These are phyloP conservation scores for Calonectria montana DNA, from an alignment of 2,329 filamentous ascomycete genomes.

Conservation along the genomic window DNA sequence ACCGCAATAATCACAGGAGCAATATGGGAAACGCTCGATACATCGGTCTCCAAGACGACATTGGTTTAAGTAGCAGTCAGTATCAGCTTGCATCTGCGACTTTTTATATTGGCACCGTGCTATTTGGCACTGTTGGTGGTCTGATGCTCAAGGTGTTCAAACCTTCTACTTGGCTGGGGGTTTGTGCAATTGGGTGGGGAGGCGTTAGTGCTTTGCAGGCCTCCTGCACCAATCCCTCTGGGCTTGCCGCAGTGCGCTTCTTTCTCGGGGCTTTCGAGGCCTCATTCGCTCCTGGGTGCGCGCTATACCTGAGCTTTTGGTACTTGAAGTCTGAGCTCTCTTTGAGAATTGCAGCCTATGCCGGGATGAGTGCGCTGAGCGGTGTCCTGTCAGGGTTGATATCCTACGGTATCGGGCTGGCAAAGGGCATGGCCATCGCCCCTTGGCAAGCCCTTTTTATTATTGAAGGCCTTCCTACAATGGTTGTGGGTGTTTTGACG, in stretches of 20 bases:
- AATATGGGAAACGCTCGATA: conserved; percentile 27
- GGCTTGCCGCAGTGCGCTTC: conserved; percentile 19
- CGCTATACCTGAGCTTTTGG: conserved; percentile 28
- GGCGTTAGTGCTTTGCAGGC: conserved; percentile 26
- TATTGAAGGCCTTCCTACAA: conserved; percentile 26
- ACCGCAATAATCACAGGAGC: neutral
- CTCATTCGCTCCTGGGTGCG: conserved; percentile 23
- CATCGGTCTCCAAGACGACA: conserved; percentile 21
- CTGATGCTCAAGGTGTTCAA: conserved; percentile 29
- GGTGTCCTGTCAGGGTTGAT: conserved; percentile 27
- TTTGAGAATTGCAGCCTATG: conserved; percentile 28
- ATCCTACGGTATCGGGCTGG: conserved; percentile 22
- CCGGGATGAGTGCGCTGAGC: conserved; percentile 30
- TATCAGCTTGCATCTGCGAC: conserved; percentile 24
- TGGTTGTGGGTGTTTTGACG: conserved; percentile 22
- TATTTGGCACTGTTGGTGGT: conserved; percentile 17
- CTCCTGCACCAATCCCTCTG: conserved; percentile 17
- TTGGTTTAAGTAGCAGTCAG: conserved; percentile 4
- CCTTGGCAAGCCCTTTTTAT: conserved; percentile 28
- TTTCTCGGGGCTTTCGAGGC: conserved; percentile 24
- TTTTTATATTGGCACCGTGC: conserved; percentile 22
- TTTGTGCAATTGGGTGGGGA: conserved; percentile 28
- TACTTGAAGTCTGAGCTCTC: conserved; percentile 29
- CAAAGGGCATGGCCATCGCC: conserved; percentile 24
- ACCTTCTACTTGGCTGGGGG: conserved; percentile 21